A percentile compares a stretch with the other conserved stretches of the same genome.
Evolutionary conservation across 805 yeast genomes (phyloP).

Genomic region (Candida parachauliodes): DNA sequence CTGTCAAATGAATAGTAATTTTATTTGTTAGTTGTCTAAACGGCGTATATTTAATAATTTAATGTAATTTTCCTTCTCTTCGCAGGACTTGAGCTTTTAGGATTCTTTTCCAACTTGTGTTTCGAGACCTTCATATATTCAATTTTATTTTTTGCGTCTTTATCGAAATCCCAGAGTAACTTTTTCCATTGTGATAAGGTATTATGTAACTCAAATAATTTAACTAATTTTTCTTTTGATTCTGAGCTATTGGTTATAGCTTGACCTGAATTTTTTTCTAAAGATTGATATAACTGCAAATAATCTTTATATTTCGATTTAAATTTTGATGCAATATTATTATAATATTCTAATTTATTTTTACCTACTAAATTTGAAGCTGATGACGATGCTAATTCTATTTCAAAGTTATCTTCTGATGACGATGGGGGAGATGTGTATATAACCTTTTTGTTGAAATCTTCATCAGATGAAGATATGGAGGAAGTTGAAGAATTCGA

Average conservation of each 20-base stretch:
- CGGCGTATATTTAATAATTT: conserved; percentile 2
- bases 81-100: not conserved
- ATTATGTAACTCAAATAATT: conserved; percentile 48
- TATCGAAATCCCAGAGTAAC: conserved; percentile 47
- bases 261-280: conserved; percentile 9
- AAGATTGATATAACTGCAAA: conserved; percentile 35
- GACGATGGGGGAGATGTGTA: conserved; percentile 38
- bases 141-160: conserved; percentile 26
- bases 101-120: not conserved
- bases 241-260: conserved; percentile 4
- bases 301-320: conserved; percentile 47
- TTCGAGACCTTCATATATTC: not conserved
- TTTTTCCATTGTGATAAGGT: conserved; percentile 53
- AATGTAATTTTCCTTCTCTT: not conserved
- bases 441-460: conserved; percentile 12
- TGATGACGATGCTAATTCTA: conserved; percentile 5
- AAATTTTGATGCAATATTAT: conserved; percentile 45
- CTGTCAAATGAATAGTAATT: no score
- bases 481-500: conserved; percentile 7
- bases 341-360: conserved; percentile 29
- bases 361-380: not conserved
- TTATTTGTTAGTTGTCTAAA: no score
- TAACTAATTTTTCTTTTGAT: conserved; percentile 27
- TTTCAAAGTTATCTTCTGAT: conserved; percentile 22
- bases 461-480: conserved; percentile 12